Conservation (phyloP, 345 rosid species). For the Abelmoschus esculentus region DNA sequence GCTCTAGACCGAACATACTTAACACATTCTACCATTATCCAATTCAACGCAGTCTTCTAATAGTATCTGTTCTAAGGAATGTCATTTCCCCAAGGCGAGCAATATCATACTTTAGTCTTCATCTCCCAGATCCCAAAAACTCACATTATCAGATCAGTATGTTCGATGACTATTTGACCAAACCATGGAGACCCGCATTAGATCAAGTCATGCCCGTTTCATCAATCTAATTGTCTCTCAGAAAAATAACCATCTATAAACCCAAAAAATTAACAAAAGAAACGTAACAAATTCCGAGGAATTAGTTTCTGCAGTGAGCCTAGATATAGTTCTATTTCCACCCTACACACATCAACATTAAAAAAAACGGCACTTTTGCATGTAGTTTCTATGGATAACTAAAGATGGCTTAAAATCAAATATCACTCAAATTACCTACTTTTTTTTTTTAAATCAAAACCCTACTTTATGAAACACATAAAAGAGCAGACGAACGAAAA, state of each 20-base stretch:
- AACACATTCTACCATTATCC: not conserved
- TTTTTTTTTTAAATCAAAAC: not conserved
- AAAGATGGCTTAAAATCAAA: not conserved
- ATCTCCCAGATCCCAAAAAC: not conserved
- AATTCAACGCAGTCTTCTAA: not conserved
- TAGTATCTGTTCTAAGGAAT: not conserved
- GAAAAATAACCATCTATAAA: not conserved
- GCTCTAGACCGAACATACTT: not conserved
- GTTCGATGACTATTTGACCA: too few relatives aligned
- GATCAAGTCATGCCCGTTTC: not conserved
- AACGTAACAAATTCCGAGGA: not conserved
- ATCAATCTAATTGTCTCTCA: not conserved
- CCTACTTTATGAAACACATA: not conserved
- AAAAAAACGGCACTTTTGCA: not conserved
- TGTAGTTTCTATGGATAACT: not conserved
- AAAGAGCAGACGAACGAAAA: not conserved
- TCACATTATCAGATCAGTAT: not conserved
- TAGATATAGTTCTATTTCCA: too few relatives aligned
- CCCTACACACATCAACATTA: not conserved
- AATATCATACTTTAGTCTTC: not conserved
- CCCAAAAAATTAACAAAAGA: not conserved
- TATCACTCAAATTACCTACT: not conserved
- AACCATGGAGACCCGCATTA: not conserved
- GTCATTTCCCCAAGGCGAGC: not conserved
- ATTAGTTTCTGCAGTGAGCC: not conserved